These are phyloP conservation scores for Pyrrhoderma lamaoense DNA, from an alignment of 1,284 basidiomycete species.

Conservation along the genomic window DNA sequence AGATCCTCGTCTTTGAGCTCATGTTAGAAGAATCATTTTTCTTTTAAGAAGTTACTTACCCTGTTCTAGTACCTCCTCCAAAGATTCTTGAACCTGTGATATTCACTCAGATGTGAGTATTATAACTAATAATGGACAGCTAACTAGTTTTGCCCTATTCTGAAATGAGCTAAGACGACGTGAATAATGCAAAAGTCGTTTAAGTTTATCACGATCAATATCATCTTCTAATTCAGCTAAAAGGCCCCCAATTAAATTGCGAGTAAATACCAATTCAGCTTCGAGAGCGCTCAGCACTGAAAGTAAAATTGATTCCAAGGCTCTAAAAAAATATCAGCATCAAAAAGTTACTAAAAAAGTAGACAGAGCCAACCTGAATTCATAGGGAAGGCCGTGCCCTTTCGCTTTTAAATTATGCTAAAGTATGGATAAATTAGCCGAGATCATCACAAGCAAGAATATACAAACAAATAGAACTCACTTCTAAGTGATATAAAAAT, in stretches of 20 bases:
- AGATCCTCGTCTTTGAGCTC: conserved; percentile 76
- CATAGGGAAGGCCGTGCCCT: conserved; percentile 67
- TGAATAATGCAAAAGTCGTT: conserved; percentile 84
- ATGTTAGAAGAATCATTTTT: background rate
- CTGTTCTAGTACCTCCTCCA: conserved; percentile 87
- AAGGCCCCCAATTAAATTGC: conserved; percentile 79
- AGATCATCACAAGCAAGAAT: conserved; percentile 6
- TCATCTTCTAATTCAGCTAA: conserved; percentile 90
- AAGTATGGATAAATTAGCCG: conserved; percentile 15
- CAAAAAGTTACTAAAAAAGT: conserved; percentile 5
- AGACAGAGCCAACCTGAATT: conserved; percentile 64
- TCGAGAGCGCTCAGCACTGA: conserved; percentile 87
- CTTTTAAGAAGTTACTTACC: conserved; percentile 38
- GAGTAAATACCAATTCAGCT: conserved; percentile 88
- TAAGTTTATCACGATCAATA: conserved; percentile 89
- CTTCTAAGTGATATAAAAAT: conserved; percentile 85
- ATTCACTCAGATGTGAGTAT: conserved; percentile 5
- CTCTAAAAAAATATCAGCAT: conserved; percentile 40
- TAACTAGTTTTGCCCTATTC: conserved; percentile 76
- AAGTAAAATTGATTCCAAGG: conserved; percentile 83
- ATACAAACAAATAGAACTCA: conserved; percentile 33
- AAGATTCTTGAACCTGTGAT: conserved; percentile 72
- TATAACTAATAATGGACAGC: conserved; percentile 17
- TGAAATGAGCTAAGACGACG: conserved; percentile 81
- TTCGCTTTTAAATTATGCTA: conserved; percentile 76